Conservation (phyloP, 2,329 filamentous ascomycete species). For the Cercospora citrullina region DNA sequence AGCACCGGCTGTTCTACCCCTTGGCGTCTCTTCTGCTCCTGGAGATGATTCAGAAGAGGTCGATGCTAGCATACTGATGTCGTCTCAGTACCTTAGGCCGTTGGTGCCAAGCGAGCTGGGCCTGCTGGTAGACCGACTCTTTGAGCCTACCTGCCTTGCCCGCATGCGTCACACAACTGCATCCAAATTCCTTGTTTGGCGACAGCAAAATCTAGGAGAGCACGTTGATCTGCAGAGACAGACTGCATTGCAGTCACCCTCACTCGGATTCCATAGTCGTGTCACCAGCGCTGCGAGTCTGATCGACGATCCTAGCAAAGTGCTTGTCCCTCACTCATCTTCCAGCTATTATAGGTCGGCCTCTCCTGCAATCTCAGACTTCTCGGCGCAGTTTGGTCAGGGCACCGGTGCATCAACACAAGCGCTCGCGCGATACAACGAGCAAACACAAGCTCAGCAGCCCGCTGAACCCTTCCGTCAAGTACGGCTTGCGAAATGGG, state of each 20-base stretch:
- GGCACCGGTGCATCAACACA: conserved; percentile 40
- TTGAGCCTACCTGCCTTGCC: conserved; percentile 73
- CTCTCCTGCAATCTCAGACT: conserved; percentile 33
- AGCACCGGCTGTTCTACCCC: conserved; percentile 48
- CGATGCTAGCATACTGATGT: conserved; percentile 93
- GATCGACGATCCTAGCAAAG: conserved; percentile 34
- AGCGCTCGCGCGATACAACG: conserved; percentile 54
- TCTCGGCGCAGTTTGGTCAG: conserved; percentile 20
- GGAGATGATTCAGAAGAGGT: conserved; percentile 76
- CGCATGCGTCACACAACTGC: conserved; percentile 82
- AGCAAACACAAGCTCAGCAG: conserved; percentile 49
- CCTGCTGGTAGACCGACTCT: conserved; percentile 69
- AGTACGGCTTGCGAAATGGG: conserved; percentile 78
- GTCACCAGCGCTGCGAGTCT: conserved; percentile 32
- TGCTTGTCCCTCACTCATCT: conserved; percentile 34
- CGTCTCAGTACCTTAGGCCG: conserved; percentile 82
- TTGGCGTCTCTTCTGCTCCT: conserved; percentile 73
- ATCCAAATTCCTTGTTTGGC: conserved; percentile 76
- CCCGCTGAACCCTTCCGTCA: conserved; percentile 63
- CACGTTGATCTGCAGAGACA: conserved; percentile 33
- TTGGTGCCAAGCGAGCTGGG: conserved; percentile 73
- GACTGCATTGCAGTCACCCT: conserved; percentile 26
- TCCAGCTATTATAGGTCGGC: conserved; percentile 40
- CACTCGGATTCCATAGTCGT: conserved; percentile 27
- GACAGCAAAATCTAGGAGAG: conserved; percentile 41